Evolutionary conservation across 306 rosid genomes (phyloP), one percentile per base, ranked within the genome.

Genomic region (Malus sylvestris): DNA sequence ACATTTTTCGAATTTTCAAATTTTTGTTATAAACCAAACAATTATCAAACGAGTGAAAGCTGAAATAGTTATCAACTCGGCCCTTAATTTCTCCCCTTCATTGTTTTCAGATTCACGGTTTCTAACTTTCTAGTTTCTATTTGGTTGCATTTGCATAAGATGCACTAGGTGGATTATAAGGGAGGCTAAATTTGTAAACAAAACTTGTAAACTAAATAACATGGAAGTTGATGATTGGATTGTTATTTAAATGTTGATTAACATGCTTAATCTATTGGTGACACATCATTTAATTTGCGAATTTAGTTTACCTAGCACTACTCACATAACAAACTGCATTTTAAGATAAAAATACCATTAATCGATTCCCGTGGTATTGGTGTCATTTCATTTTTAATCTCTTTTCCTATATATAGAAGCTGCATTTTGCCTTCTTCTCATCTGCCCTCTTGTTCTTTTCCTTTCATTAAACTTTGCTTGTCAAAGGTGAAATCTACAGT

Each of bases 401-500:
- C n/a, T 42, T 67, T 67, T 67, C 32, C 52, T 51, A 44, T 23
- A 22, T 14, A 22, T 44, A 25, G 72, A 42, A 13, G 55, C 53
- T 70, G 25, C 38, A 61, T 13, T 67, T 60, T 82, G 61, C 80
- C 30, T 83, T 74, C 74, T 79, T 71, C 73, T 42, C 70, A 71
- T 71, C 72, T 64, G 76, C 58, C 19, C 46, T 52, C 22, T 55
- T 29, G 32, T 63, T 69, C 81, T 52, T 64, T 64, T 55, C 83
- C 51, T 16, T 29, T 70, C 68, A 32, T 67, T 7, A 67, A 19
- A 58, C 32, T 61, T 44, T 65, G 29, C 75, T 80, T 78, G 71
- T 22, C 59, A 57, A 67, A 78, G 83, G 83, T 81, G 83, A 81
- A 90, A 78, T 80, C 86, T 78, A 84, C 87, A 85, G 86, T 77